Base-by-base conservation (phyloP, 352 stramenopile species). In the Pythium oligandrum region DNA sequence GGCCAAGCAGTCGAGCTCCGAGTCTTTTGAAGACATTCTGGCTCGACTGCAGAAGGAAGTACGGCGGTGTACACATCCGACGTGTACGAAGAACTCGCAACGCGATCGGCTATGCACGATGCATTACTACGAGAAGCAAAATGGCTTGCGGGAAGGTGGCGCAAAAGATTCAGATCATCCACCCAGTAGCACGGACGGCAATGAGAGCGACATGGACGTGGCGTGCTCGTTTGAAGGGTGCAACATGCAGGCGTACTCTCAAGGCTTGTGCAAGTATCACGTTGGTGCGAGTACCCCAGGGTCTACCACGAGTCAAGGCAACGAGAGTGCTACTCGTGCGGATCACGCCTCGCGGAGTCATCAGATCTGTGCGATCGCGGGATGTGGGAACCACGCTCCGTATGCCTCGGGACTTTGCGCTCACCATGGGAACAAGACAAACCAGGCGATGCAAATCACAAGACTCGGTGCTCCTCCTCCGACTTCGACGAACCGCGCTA, bases 31-130 rank as follows among this genome's bases (percentile, higher is more conserved):
- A 40, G 78, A 88, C n/a, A 75, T 90, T 30, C 63, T 94, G 31
- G 57, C 56, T 42, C 61, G 68, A 11, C 66, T 94, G 36, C 79
- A 94, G 55, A 87, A 88, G 44, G 77, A 94, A 35, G 78, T 94
- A 26, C 75, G 82, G 11, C 76, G 71, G 7, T 94, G 83, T 52
- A 88, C 83, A 1, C 75, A 90, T 45, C 74, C 75, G 6, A 86
- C 69, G 11, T 94, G 83, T 47, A 87, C 79, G 36, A 94, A 92
- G 63, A 94, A 94, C 63, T 91, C 83, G 40, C 83, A 94, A 57
- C 75, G 83, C 40, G 83, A 94, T 66, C 76, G 83, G 33, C 64
- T 94, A 6, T 94, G 83, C 42, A 94, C 83, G 12, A 76, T 85
- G 37, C 83, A 94, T 51, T 91, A 88, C 52, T 86, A 79, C 37